Evolutionary conservation across 2,329 filamentous ascomycete species (phyloP), one percentile per base, ranked within the genome.

Genomic region (Ophioceras dolichostomum): DNA sequence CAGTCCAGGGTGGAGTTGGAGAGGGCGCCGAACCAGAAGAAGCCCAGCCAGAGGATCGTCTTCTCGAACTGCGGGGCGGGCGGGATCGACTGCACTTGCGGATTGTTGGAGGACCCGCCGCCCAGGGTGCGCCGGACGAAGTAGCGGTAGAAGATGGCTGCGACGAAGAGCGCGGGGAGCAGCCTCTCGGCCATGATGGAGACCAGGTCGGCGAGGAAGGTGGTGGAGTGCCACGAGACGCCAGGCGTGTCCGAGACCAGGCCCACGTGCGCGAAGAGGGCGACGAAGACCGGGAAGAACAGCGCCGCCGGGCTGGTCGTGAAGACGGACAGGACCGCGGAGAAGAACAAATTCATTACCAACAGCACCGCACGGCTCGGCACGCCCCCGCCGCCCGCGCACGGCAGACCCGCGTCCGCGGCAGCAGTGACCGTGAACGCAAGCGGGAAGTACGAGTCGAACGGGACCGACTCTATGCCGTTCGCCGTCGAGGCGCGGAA

Each of bases 261-360:
- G 3, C 83, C 86, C n/a, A 93, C 83, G 45, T 94, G 86, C 59
- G 81, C 80, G 58, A 94, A 94, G 21, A 91, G 65, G 47, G 79
- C 80, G 39, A 78, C 65, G 49, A 94, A 94, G 26, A 74, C 70
- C 24, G 78, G 78, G 56, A 84, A 84, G 67, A 89, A 94, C 60
- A 95, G 85, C 4, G 89, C 67, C 2, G 74, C 66, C 0, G 87
- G 75, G 0, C 79, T 84, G 1, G 77, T 76, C 3, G 84, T 89
- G 58, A 89, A 86, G 9, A 95, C 60, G 6, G 83, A 86, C 7
- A 95, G 55, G 0, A 86, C 52, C 14, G 73, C 68, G 3, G 86
- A 83, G 47, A 89, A 91, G 39, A 76, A 72, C 16, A 88, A 65
- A 0, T 85, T 89, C 5, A 94, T 70, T 8, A 72, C 80, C 10